These are phyloP conservation scores for Dryas octopetala DNA, from an alignment of 306 rosid species.

Conservation along the genomic window DNA sequence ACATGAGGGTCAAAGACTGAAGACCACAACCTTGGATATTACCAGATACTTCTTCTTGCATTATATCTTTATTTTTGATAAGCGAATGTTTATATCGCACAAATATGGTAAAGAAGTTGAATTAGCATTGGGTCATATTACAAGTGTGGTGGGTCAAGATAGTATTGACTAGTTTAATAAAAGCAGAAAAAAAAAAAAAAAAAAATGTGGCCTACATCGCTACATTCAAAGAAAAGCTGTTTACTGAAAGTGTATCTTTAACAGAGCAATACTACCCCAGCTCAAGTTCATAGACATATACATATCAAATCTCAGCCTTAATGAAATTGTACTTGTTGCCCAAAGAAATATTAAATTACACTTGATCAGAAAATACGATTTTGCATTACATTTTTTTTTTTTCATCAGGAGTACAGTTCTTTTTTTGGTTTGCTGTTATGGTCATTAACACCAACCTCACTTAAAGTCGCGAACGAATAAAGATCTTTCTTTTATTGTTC, in stretches of 20 bases:
- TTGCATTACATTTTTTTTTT: background rate
- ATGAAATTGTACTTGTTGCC: too few relatives aligned
- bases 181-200: too few relatives aligned
- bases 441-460: background rate
- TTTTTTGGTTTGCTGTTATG: background rate
- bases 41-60: too few relatives aligned
- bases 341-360: background rate
- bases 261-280: background rate
- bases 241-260: background rate
- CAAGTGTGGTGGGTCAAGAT: too few relatives aligned
- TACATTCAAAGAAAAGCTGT: background rate
- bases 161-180: too few relatives aligned
- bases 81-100: too few relatives aligned
- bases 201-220: too few relatives aligned
- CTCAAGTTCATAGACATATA: background rate
- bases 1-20: too few relatives aligned
- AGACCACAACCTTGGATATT: too few relatives aligned
- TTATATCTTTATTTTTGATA: too few relatives aligned
- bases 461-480: slow-evolving; percentile 71
- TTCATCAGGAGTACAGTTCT: background rate
- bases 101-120: too few relatives aligned
- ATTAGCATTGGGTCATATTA: too few relatives aligned
- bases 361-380: background rate
- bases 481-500: slow-evolving; percentile 50
- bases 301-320: background rate